phyloP scores from a whole-genome alignment of 1,139 yeast genomes.

The Suhomyces taliae region DNA sequence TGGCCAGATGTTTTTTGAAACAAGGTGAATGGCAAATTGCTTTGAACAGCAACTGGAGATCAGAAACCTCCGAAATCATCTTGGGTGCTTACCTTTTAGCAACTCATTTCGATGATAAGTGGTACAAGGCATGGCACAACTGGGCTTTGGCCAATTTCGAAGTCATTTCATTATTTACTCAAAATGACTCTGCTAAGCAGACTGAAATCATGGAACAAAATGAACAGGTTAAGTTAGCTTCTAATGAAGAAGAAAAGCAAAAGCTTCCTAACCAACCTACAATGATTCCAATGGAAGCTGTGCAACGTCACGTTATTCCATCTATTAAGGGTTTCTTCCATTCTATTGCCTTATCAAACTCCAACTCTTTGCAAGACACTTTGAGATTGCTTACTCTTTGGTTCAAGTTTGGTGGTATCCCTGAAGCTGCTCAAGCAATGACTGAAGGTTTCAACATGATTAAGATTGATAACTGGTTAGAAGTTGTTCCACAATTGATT shows the following conservation, averaged over 20 bases:
- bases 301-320: conserved; percentile 87
- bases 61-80: conserved; percentile 75
- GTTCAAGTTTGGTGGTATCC: conserved; percentile 93
- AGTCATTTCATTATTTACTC: conserved; percentile 70
- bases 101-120: conserved; percentile 85
- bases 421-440: conserved; percentile 90
- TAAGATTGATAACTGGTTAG: conserved; percentile 90
- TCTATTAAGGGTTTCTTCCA: conserved; percentile 95
- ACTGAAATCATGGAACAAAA: conserved; percentile 27
- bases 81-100: conserved; percentile 91
- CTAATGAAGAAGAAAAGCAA: conserved; percentile 16
- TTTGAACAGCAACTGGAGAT: conserved; percentile 74
- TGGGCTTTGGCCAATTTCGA: conserved; percentile 99
- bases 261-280: conserved; percentile 20
- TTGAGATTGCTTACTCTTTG: conserved; percentile 85
- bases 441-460: conserved; percentile 89
- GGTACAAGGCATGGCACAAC: conserved; percentile 99
- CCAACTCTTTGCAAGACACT: conserved; percentile 91
- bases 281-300: conserved; percentile 54
- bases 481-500: conserved; percentile 92
- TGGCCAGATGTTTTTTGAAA: conserved; percentile 92
- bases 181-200: conserved; percentile 24
- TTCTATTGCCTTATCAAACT: conserved; percentile 82
- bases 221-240: conserved; percentile 22
- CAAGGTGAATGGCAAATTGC: conserved; percentile 99